Evolutionary conservation across 1,139 yeast species (phyloP), one percentile per base, ranked within the genome.

Genomic region (Meyerozyma sp.): DNA sequence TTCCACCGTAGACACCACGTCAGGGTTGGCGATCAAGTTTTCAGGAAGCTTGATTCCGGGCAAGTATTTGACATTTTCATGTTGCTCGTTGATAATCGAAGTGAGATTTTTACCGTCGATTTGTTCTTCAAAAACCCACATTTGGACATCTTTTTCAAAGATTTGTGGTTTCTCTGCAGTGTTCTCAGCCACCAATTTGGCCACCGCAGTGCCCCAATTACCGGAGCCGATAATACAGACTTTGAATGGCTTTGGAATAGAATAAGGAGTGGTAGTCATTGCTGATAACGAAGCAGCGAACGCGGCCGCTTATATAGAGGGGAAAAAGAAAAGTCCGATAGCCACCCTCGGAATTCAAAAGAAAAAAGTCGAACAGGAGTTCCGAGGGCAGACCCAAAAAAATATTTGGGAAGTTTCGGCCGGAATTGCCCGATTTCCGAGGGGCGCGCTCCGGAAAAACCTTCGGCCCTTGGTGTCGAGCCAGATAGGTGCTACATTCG

Each of bases 131-230:
- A 75, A 87, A 26, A 91, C 98, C 98, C 98, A 91, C 97, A 91
- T 90, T 55, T 82, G 79, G 39, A 91, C 96, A 41, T 76, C 68
- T 45, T 69, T 65, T 43, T 79, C 77, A 61, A 91, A 91, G 51
- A 86, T 65, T 36, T 79, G 72, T 21, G 89, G 81, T 66, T 85
- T 76, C 54, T 77, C 83, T 36, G 72, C 73, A 40, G 91, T 71
- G 66, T 89, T 90, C 66, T 91, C 97, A 32, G 96, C 90, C 34
- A 90, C 83, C 42, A 91, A 84, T 68, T 91, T 91, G 51, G 97
- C 96, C 44, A 91, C 90, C 6, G 97, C 91, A 32, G 96, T 88
- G 47, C 98, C 98, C 96, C 93, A 84, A 63, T 84, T 84, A 57
- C 93, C 93, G 10, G 90, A 83, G 34, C 93, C 93, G 48, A 84